These are phyloP conservation scores for Ascoidea rubescens DNA, from an alignment of 805 yeast genomes.

Conservation along the genomic window DNA sequence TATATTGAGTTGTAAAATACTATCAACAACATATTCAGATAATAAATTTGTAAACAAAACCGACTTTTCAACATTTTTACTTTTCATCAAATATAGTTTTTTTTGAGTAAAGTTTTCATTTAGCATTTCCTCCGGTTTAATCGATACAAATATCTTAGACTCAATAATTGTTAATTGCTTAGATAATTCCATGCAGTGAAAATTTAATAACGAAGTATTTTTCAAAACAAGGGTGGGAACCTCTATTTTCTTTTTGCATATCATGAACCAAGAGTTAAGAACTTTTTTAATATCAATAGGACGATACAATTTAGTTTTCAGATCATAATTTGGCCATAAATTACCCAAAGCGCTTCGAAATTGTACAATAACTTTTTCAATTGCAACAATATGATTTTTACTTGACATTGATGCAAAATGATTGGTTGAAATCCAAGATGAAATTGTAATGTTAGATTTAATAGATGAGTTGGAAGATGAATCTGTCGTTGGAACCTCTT, in stretches of 20 bases:
- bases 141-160: constrained; percentile 46
- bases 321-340: constrained; percentile 13
- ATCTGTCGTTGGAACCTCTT: constrained; percentile 17
- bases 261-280: constrained; percentile 39
- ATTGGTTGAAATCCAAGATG: constrained; percentile 31
- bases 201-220: constrained; percentile 27
- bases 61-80: constrained; percentile 37
- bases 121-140: constrained; percentile 51
- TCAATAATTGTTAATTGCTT: constrained; percentile 67
- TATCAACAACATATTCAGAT: constrained; percentile 61
- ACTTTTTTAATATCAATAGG: constrained; percentile 14
- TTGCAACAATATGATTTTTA: constrained; percentile 19
- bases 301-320: constrained; percentile 4
- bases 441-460: constrained; percentile 10
- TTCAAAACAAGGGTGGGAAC: neutral
- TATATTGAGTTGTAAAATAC: constrained; percentile 38
- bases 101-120: constrained; percentile 50
- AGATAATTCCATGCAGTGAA: constrained; percentile 62
- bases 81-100: constrained; percentile 34
- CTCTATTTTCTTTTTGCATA: constrained; percentile 27
- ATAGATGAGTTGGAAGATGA: constrained; percentile 28
- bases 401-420: constrained; percentile 22
- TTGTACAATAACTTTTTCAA: constrained; percentile 34
- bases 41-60: constrained; percentile 57
- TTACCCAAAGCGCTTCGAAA: constrained; percentile 35